Conservation (phyloP, 2,329 filamentous ascomycete species). For the Diaporthe caulivora region DNA sequence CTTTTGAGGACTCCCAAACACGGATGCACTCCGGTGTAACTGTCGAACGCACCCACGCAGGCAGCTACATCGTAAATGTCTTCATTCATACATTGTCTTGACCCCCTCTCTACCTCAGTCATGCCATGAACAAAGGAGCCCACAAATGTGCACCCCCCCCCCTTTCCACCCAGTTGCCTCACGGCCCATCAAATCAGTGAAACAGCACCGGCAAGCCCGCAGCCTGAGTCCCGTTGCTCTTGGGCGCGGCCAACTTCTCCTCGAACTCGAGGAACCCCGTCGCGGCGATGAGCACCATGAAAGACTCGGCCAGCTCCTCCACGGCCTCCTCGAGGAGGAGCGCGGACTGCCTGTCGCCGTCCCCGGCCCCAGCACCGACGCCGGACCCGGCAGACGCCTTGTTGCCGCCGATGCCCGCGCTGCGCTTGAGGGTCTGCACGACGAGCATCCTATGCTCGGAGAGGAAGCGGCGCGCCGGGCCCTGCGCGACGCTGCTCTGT, state of each 20-base stretch:
- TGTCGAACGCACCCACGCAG: background rate
- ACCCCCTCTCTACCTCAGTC: background rate
- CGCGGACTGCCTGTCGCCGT: background rate
- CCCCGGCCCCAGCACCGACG: slow-evolving; percentile 45
- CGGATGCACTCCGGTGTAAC: background rate
- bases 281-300: slow-evolving; percentile 84
- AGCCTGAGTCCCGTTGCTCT: slow-evolving; percentile 25
- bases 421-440: slow-evolving; percentile 89
- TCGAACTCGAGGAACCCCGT: slow-evolving; percentile 80
- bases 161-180: background rate
- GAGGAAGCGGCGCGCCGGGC: slow-evolving; percentile 76
- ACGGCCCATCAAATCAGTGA: slow-evolving; percentile 14
- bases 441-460: slow-evolving; percentile 86
- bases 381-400: too few species aligned
- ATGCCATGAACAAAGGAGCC: background rate
- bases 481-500: slow-evolving; percentile 88
- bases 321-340: slow-evolving; percentile 69
- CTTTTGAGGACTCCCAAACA: slow-evolving; percentile 1
- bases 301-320: slow-evolving; percentile 84
- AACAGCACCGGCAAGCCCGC: slow-evolving; percentile 31
- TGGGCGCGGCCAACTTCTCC: slow-evolving; percentile 36
- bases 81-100: background rate
- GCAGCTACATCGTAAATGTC: too few species aligned
- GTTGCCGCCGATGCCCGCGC: slow-evolving; percentile 73
- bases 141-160: too few species aligned